Base-by-base conservation (phyloP, 164 flowering plant genomes). In the Nymphaea thermarum region DNA sequence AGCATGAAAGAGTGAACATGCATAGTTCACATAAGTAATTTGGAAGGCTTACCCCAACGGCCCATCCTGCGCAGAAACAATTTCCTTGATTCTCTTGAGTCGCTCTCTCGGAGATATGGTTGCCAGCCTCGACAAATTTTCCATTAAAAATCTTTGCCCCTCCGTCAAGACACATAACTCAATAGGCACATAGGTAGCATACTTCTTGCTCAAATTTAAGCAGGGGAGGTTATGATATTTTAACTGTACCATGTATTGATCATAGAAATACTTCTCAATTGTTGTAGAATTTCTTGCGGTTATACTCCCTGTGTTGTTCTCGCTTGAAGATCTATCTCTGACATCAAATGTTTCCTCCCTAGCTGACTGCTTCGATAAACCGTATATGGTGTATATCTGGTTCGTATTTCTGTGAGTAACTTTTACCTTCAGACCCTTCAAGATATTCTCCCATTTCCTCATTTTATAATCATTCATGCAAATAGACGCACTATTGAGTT, bases 91-190 rank as follows among this genome's bases (percentile, higher is more conserved):
- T n/a, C 4, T 36, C 3, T 61, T 61, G 81, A 60, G 75, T 65
- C 97, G 79, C 0, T 41, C 72, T 43, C 7, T 4, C 16, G 97
- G 83, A 0, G 43, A 15, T 43, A 72, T 76, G 57, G 85, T 45
- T 43, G 88, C 73, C 44, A 78, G 44, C 5, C 17, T 43, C 14
- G 69, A 73, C 79, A 88, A 64, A 6, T 16, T 61, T 59, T 88
- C 97, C 77, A 84, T 89, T 3, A 83, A 85, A 47, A 63, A 85
- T 68, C 82, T 79, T 77, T 89, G 95, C 12, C 93, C 95, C 79
- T 84, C 88, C 62, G 70, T 79, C 66, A 91, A 71, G 18, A 69
- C 77, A 75, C 97, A 89, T 44, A 86, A 85, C 75, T 91, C 97
- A 86, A 89, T 84, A 0, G 97, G 97, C 1, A 89, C 86, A 71